Conservation (phyloP, 257 asterid genomes). For the Scutellaria barbata region DNA sequence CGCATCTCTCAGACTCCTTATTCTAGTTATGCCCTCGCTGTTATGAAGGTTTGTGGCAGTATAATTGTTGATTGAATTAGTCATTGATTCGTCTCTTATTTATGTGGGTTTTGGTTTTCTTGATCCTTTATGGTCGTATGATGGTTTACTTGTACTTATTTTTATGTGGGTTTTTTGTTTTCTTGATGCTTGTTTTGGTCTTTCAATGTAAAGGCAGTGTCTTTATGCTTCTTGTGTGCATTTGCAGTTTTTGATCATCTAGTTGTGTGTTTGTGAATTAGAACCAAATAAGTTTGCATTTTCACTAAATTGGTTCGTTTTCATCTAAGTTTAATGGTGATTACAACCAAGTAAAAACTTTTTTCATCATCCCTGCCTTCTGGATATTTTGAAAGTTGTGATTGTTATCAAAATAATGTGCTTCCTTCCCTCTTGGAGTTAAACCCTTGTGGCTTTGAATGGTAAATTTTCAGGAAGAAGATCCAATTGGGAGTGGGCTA, state of each 20-base stretch:
- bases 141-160: conserved; percentile 9
- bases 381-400: not conserved
- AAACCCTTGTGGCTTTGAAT: conserved; percentile 21
- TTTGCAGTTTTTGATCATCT: conserved; percentile 2
- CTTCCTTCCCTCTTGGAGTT: conserved; percentile 10
- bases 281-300: not conserved
- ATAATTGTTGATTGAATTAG: conserved; percentile 7
- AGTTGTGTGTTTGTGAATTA: not conserved
- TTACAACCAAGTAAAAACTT: not conserved
- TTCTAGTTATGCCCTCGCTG: conserved; percentile 66
- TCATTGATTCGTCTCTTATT: conserved; percentile 4
- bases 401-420: conserved; percentile 6
- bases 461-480: conserved; percentile 41
- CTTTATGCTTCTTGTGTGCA: not conserved
- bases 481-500: conserved; percentile 74
- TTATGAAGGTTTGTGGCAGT: conserved; percentile 65
- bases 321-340: conserved; percentile 3
- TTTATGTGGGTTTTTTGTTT: conserved; percentile 19
- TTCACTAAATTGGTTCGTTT: not conserved
- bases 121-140: not conserved
- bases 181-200: conserved; percentile 8
- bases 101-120: conserved; percentile 18
- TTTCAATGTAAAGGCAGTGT: not conserved
- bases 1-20: conserved; percentile 68
- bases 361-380: not conserved